Evolutionary conservation across 2,329 filamentous ascomycete genomes (phyloP).

Genomic region (Lasiodiplodia sp.): DNA sequence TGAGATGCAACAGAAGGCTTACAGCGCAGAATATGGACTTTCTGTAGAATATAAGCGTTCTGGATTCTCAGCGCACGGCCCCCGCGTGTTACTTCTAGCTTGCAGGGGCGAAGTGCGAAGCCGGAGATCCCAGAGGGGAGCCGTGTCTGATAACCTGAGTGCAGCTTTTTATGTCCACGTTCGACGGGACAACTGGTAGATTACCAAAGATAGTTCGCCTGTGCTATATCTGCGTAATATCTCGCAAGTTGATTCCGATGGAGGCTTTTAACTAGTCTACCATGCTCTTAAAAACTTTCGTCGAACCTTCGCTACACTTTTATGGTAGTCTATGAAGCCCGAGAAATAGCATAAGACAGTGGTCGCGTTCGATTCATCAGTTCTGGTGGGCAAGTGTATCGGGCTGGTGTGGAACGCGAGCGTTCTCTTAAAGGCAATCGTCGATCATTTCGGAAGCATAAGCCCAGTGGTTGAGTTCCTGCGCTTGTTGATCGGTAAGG

Average conservation of each 20-base stretch:
- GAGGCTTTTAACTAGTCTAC: too few species aligned
- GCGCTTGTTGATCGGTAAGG: not conserved
- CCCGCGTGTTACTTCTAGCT: not conserved
- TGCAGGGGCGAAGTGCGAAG: not conserved
- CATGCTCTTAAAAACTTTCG: not conserved
- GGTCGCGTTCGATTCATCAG: too few species aligned
- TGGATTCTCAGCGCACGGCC: not conserved
- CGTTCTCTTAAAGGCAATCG: too few species aligned
- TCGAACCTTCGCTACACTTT: too few species aligned
- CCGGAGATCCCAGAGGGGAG: slow-evolving; percentile 2
- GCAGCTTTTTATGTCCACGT: not conserved
- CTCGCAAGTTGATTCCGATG: too few species aligned
- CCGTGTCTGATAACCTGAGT: too few species aligned
- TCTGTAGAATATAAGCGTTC: not conserved
- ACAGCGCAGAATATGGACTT: not conserved
- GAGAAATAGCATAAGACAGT: too few species aligned
- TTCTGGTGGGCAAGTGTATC: too few species aligned
- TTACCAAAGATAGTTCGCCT: not conserved
- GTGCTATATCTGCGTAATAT: not conserved
- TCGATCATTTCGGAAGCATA: not conserved
- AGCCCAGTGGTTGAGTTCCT: not conserved
- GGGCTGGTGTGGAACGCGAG: too few species aligned
- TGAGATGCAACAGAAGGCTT: not conserved
- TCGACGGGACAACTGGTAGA: not conserved
- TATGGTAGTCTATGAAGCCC: too few species aligned